Conservation (phyloP, 2,329 filamentous ascomycete genomes). For the Sphaerulina musiva region DNA sequence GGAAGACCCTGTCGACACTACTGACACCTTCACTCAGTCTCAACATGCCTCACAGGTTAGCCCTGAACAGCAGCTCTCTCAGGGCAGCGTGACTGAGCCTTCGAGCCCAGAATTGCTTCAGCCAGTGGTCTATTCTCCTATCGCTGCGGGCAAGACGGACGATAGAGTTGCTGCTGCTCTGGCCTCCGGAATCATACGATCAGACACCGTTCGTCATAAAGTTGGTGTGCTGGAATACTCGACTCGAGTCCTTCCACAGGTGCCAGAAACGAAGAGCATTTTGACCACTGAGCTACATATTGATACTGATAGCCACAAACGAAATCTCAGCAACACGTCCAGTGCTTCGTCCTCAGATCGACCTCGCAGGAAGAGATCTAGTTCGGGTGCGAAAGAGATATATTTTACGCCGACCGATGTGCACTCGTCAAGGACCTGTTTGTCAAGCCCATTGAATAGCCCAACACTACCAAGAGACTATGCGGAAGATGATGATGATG, state of each 20-base stretch:
- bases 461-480: slow-evolving; percentile 12
- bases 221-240: slow-evolving; percentile 5
- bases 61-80: slow-evolving; percentile 4
- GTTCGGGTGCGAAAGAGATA: slow-evolving; percentile 17
- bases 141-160: neutral
- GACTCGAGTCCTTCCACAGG: neutral
- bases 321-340: slow-evolving; percentile 13
- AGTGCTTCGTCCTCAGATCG: slow-evolving; percentile 6
- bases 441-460: slow-evolving; percentile 24
- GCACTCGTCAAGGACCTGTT: slow-evolving; percentile 17
- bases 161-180: slow-evolving; percentile 4
- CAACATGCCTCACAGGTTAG: slow-evolving; percentile 13
- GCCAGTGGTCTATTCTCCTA: slow-evolving; percentile 12
- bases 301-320: slow-evolving; percentile 13
- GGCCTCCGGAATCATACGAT: slow-evolving; percentile 3
- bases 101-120: slow-evolving; percentile 6
- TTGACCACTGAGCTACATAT: slow-evolving; percentile 1
- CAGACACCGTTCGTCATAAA: slow-evolving; percentile 4
- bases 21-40: slow-evolving; percentile 19
- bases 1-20: slow-evolving; percentile 5
- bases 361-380: slow-evolving; percentile 6
- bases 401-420: slow-evolving; percentile 27
- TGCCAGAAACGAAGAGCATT: neutral
- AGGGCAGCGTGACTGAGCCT: neutral
- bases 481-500: neutral